Base-by-base conservation (phyloP, 345 rosid genomes). In the Murraya paniculata region DNA sequence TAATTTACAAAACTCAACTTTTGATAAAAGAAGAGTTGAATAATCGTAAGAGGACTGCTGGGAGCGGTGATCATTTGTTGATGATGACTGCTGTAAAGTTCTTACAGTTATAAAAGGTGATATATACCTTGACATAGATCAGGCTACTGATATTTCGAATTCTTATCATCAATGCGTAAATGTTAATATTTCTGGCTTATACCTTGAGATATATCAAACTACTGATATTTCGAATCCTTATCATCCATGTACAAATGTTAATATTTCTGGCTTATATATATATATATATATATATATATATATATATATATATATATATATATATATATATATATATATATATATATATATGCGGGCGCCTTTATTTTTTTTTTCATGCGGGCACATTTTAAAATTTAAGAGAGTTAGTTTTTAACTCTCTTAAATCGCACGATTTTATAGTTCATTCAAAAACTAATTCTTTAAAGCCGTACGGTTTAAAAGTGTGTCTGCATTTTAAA, bases 171-270 rank as follows among this genome's bases (percentile, higher is more conserved):
- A 69, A 39, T 22, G 69, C 68, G 18, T 45, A 4, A 3, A 70
- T 24, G 16, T 19, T 68, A 61, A 48, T 78, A 60, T 48, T 78
- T 81, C 77, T 73, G 41, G 27, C 33, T n/a, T n/a, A n/a, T n/a
- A n/a, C 33, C 50, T 38, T 64, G 55, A 31, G 67, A 61, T 78
- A 53, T 64, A 78, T 45, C 59, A 73, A 19, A 59, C 56, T 71
- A 24, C 64, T 2, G 60, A 66, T 73, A 45, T 4, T 28, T 79
- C 65, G 81, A 82, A 79, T 84, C 83, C 77, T 73, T 77, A 79
- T 58, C 76, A 76, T 71, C 73, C 73, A 39, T 22, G 69, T 73
- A 5, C 13, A 4, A 3, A 70, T 24, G 16, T 19, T 68, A 61
- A 9, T 8, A 38, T 38, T 38, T 38, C 2, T n/a, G 30, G 55